Evolutionary conservation across 2,329 filamentous ascomycete species (phyloP).

Genomic region (Plenodomus tracheiphilus): DNA sequence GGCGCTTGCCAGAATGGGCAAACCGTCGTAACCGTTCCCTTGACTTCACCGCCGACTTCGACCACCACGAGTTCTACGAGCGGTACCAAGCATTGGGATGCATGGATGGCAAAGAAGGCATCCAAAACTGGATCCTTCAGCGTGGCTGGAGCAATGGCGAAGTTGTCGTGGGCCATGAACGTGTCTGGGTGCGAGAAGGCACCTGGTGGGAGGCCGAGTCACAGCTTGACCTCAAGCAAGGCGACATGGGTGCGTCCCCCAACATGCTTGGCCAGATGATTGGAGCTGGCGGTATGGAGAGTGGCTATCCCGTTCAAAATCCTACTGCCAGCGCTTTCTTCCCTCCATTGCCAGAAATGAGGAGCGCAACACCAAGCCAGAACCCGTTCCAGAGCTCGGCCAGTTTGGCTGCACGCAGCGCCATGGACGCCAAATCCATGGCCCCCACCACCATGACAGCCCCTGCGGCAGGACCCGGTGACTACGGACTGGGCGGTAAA

Average conservation of each 20-base stretch:
- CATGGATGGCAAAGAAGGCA: conserved; percentile 85
- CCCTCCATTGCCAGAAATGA: conserved; percentile 56
- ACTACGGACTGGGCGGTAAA: conserved; percentile 87
- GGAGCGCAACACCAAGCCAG: conserved; percentile 66
- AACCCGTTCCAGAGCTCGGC: conserved; percentile 65
- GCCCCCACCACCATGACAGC: conserved; percentile 67
- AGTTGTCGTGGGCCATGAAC: conserved; percentile 85
- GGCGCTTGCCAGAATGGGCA: conserved; percentile 94
- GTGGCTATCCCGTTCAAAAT: conserved; percentile 68
- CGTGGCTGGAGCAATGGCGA: conserved; percentile 98
- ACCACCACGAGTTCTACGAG: conserved; percentile 85
- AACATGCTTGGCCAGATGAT: conserved; percentile 56
- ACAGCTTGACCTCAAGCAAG: conserved; percentile 86
- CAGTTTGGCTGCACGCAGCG: conserved; percentile 52
- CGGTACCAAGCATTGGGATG: conserved; percentile 85
- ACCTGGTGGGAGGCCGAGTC: conserved; percentile 98
- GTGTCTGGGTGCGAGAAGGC: conserved; percentile 91
- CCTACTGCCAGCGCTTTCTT: conserved; percentile 68
- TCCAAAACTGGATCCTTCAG: conserved; percentile 92
- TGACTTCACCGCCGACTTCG: conserved; percentile 96
- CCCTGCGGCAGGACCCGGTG: conserved; percentile 60
- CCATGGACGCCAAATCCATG: conserved; percentile 44
- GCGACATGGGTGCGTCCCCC: conserved; percentile 47
- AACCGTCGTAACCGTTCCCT: conserved; percentile 88
- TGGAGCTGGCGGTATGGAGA: conserved; percentile 66